Percentiles rank a stretch among this genome's conserved stretches.
These are phyloP conservation scores for Phyllosticta citrichinensis DNA, from an alignment of 2,329 filamentous ascomycete genomes.

Conservation along the genomic window DNA sequence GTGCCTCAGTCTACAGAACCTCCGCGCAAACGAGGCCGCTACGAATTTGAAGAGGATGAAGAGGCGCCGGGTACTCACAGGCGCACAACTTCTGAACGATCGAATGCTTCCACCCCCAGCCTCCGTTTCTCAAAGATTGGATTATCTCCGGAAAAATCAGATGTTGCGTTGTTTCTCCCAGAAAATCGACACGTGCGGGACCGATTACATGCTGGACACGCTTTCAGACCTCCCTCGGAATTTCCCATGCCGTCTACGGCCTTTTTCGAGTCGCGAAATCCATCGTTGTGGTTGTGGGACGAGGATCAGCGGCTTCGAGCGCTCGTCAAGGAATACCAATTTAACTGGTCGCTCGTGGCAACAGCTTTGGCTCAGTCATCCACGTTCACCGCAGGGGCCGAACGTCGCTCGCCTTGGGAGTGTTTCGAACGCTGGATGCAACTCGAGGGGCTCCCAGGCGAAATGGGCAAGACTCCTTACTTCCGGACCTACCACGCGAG, in stretches of 20 bases:
- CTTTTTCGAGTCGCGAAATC: constrained; percentile 79
- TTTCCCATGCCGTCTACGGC: constrained; percentile 79
- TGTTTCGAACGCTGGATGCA: constrained; percentile 97
- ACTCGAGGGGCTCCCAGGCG: constrained; percentile 77
- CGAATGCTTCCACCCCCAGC: constrained; percentile 30
- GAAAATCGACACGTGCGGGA: constrained; percentile 87
- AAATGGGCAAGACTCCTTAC: constrained; percentile 93
- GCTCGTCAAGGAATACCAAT: constrained; percentile 83
- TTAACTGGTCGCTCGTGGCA: constrained; percentile 95
- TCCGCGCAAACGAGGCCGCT: constrained; percentile 70
- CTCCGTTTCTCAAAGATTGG: constrained; percentile 33
- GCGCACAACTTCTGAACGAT: constrained; percentile 34
- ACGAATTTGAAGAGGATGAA: constrained; percentile 65
- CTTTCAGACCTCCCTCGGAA: constrained; percentile 87
- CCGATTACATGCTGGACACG: constrained; percentile 78
- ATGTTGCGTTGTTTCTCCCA: constrained; percentile 79
- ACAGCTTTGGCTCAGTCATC: constrained; percentile 67
- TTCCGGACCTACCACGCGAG: constrained; percentile 66
- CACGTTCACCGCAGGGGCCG: constrained; percentile 70
- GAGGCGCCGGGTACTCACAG: constrained; percentile 31
- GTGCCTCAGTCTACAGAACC: constrained; percentile 56
- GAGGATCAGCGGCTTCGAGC: constrained; percentile 85
- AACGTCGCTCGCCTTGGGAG: constrained; percentile 92
- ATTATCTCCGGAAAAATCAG: constrained; percentile 57
- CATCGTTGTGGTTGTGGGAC: constrained; percentile 82